Conservation (phyloP, 2,329 filamentous ascomycete genomes). For the Sclerotiophoma versabilis region DNA sequence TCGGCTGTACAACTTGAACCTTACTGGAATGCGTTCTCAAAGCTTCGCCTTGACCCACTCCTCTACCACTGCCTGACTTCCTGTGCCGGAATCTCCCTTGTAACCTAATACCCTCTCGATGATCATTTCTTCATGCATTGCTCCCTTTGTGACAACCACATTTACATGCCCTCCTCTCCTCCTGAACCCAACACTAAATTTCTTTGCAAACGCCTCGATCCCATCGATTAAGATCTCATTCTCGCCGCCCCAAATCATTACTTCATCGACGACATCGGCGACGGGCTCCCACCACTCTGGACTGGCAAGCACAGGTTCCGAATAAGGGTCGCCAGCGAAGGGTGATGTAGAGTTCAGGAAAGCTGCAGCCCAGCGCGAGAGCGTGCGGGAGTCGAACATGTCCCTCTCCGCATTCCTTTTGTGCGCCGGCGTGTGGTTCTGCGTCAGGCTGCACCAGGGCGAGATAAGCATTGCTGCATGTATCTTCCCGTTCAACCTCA, state of each 20-base stretch:
- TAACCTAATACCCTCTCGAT: slow-evolving; percentile 51
- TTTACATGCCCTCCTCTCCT: slow-evolving; percentile 39
- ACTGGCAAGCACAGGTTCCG: slow-evolving; percentile 58
- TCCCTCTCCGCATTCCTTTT: slow-evolving; percentile 60
- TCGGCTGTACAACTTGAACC: background rate
- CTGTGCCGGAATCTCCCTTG: slow-evolving; percentile 45
- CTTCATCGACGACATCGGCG: slow-evolving; percentile 52
- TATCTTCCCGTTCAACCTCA: slow-evolving; percentile 55
- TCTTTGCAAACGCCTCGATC: slow-evolving; percentile 59
- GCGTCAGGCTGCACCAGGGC: slow-evolving; percentile 63
- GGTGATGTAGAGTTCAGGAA: slow-evolving; percentile 55
- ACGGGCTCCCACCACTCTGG: slow-evolving; percentile 62
- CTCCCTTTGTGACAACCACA: slow-evolving; percentile 47
- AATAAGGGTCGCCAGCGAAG: slow-evolving; percentile 62
- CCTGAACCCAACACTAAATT: slow-evolving; percentile 53
- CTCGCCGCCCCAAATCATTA: slow-evolving; percentile 62
- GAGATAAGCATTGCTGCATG: slow-evolving; percentile 62
- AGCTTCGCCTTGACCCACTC: slow-evolving; percentile 50
- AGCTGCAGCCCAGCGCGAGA: slow-evolving; percentile 56
- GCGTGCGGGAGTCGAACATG: slow-evolving; percentile 53
- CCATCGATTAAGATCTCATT: slow-evolving; percentile 65
- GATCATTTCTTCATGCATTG: slow-evolving; percentile 53
- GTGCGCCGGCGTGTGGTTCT: slow-evolving; percentile 53
- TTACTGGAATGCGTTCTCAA: background rate
- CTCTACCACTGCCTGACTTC: slow-evolving; percentile 46